Evolutionary conservation across 495 filamentous ascomycete species (phyloP).

Genomic region (Hypoxylon perforatum): DNA sequence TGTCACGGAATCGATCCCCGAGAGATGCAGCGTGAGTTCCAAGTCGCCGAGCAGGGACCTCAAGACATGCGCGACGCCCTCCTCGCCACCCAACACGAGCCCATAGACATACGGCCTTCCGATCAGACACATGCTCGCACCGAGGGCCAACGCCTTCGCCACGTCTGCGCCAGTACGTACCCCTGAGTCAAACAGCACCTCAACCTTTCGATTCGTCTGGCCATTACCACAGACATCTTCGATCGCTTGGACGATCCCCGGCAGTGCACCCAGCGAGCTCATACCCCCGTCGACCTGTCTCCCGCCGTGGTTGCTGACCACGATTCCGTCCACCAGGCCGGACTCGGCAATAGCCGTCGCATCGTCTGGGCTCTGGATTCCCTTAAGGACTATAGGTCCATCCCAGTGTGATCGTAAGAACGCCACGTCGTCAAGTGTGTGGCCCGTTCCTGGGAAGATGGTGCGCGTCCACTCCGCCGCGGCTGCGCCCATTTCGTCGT

Average conservation of each 20-base stretch:
- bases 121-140: conserved; percentile 68
- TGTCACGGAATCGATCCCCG: conserved; percentile 22
- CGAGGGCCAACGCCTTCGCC: conserved; percentile 69
- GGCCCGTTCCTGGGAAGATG: conserved; percentile 32
- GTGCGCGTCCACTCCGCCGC: conserved; percentile 37
- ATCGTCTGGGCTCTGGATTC: conserved; percentile 67
- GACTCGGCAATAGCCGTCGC: conserved; percentile 59
- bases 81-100: conserved; percentile 35
- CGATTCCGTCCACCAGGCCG: conserved; percentile 63
- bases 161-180: conserved; percentile 69
- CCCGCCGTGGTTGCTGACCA: conserved; percentile 72
- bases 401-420: conserved; percentile 58
- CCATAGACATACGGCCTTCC: conserved; percentile 50
- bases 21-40: conserved; percentile 38
- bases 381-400: conserved; percentile 69
- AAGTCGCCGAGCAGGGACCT: conserved; percentile 34
- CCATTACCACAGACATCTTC: conserved; percentile 41
- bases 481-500: conserved; percentile 24
- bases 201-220: conserved; percentile 48
- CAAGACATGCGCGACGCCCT: conserved; percentile 42
- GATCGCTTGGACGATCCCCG: conserved; percentile 61
- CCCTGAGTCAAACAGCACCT: conserved; percentile 70
- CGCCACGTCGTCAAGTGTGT: conserved; percentile 61
- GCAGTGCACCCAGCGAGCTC: conserved; percentile 65
- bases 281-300: conserved; percentile 67